Evolutionary conservation across 2,329 filamentous ascomycete species (phyloP).

Genomic region (Ceratocystis eucalypticola): DNA sequence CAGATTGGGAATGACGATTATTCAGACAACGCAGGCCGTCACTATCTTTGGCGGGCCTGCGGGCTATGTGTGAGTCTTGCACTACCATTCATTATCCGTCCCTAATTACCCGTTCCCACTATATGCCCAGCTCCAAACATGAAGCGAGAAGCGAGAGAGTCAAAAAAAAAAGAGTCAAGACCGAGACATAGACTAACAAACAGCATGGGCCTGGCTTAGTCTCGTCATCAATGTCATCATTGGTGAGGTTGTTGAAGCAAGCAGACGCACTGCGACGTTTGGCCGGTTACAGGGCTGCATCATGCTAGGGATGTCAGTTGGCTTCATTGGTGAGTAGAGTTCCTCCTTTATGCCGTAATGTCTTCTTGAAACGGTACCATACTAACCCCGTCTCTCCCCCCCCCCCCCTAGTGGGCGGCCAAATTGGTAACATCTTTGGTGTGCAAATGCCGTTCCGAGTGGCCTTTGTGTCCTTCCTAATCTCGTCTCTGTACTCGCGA

Average conservation of each 20-base stretch:
- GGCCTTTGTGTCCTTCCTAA: constrained; percentile 43
- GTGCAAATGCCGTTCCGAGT: constrained; percentile 52
- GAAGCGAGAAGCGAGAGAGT: too few relatives aligned
- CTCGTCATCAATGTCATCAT: constrained; percentile 56
- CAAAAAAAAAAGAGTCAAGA: too few relatives aligned
- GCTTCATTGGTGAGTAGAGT: constrained; percentile 38
- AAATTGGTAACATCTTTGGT: constrained; percentile 49
- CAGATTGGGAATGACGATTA: constrained; percentile 49
- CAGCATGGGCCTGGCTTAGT: constrained; percentile 20
- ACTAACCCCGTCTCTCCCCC: constrained; percentile 3
- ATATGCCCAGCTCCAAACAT: too few relatives aligned
- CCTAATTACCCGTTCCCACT: too few relatives aligned
- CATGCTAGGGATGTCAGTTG: constrained; percentile 52
- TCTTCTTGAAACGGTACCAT: neutral
- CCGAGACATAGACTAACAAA: neutral
- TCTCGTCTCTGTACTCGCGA: constrained; percentile 31
- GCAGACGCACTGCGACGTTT: constrained; percentile 48
- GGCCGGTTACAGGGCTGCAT: constrained; percentile 52
- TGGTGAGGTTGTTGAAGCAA: constrained; percentile 47
- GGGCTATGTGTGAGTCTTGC: constrained; percentile 43
- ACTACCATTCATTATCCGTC: neutral
- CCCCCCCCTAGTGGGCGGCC: constrained; percentile 38
- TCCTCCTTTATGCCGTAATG: neutral
- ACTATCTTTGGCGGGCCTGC: constrained; percentile 55
- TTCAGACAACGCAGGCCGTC: constrained; percentile 54